Conservation (phyloP, 306 rosid genomes). For the Pachyrhizus erosus region DNA sequence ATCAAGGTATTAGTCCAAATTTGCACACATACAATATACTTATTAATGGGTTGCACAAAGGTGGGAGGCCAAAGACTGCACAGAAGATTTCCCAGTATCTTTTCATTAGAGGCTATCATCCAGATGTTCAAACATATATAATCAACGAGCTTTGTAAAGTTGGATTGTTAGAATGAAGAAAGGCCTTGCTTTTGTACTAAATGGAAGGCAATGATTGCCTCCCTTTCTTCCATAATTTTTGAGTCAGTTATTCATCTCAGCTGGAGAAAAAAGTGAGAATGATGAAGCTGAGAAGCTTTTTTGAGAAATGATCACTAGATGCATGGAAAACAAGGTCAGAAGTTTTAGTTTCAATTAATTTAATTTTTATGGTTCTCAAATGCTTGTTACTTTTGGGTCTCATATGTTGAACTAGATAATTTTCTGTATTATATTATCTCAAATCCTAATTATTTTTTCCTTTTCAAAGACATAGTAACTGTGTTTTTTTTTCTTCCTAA, state of each 20-base stretch:
- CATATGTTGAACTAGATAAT: background rate
- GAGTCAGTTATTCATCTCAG: background rate
- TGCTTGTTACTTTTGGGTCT: constrained; percentile 5
- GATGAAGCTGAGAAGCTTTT: constrained; percentile 11
- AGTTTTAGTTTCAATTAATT: background rate
- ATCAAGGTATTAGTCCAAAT: constrained; percentile 8
- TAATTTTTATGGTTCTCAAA: background rate
- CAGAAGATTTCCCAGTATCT: background rate
- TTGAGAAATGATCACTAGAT: background rate
- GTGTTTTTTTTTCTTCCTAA: background rate
- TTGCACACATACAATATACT: constrained; percentile 1
- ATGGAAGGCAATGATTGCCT: background rate
- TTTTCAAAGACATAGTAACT: background rate
- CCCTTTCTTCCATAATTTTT: background rate
- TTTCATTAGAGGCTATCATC: constrained; percentile 24
- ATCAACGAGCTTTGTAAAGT: constrained; percentile 20
- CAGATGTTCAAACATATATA: background rate
- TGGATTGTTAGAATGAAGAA: background rate
- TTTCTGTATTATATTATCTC: background rate
- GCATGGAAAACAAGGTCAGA: background rate
- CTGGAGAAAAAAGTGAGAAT: background rate
- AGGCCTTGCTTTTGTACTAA: background rate
- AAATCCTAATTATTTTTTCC: background rate
- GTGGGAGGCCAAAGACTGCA: constrained; percentile 32
- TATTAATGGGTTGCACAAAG: constrained; percentile 22